phyloP scores from a whole-genome alignment of 805 yeast genomes.

The Kuraishia cidri region DNA sequence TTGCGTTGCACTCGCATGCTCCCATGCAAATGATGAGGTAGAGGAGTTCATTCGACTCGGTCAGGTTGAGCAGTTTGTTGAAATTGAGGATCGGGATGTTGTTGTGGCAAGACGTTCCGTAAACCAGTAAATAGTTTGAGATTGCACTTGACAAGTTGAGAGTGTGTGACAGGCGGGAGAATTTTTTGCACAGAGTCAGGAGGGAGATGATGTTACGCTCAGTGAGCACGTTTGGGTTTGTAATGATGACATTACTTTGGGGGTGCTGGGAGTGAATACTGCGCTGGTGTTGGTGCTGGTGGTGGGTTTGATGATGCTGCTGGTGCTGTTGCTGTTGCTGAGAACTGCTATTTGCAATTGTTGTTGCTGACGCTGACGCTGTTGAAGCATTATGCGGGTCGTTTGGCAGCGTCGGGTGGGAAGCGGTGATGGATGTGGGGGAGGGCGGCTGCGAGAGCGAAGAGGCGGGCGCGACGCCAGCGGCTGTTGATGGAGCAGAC shows the following conservation, averaged over 20 bases:
- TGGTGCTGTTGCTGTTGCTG: too few species aligned
- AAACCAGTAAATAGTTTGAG: constrained; percentile 15
- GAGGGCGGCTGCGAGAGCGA: background rate
- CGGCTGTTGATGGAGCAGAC: constrained; percentile 2
- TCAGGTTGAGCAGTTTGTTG: constrained; percentile 11
- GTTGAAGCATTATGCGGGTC: background rate
- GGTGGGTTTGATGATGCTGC: background rate
- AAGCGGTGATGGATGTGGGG: background rate
- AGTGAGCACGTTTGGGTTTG: constrained; percentile 1
- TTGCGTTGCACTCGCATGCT: constrained; percentile 24
- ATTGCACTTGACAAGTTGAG: constrained; percentile 11
- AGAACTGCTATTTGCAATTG: too few species aligned
- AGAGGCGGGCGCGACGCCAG: background rate
- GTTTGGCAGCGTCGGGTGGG: background rate
- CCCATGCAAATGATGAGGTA: constrained; percentile 39
- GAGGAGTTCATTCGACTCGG: constrained; percentile 27
- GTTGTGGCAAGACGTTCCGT: constrained; percentile 10
- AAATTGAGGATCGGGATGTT: constrained; percentile 10
- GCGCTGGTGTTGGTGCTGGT: too few species aligned
- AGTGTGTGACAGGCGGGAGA: constrained; percentile 11
- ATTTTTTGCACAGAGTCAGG: constrained; percentile 16
- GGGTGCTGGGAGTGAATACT: background rate
- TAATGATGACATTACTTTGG: background rate
- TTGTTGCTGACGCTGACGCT: too few species aligned
- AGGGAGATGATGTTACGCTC: constrained; percentile 3